phyloP scores from a whole-genome alignment of 1,139 yeast genomes.

The Pichia sp. region DNA sequence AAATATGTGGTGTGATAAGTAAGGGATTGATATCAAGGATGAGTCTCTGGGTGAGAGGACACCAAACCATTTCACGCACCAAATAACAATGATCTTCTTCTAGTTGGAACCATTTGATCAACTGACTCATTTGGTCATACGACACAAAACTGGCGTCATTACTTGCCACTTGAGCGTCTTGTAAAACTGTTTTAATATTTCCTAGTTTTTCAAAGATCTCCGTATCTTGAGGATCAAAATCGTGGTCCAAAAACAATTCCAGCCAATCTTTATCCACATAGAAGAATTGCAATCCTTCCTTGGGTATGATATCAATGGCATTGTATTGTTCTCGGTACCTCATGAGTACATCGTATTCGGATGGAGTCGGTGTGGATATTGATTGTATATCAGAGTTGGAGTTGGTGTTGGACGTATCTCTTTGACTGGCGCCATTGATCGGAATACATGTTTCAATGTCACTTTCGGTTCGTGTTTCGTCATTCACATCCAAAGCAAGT shows the following conservation, averaged over 20 bases:
- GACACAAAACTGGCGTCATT: slow-evolving; percentile 1
- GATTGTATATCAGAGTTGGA: too few species aligned
- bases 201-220: background rate
- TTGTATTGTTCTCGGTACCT: slow-evolving; percentile 3
- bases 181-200: background rate
- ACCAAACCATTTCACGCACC: slow-evolving; percentile 30
- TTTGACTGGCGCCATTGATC: too few species aligned
- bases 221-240: slow-evolving; percentile 1
- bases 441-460: too few species aligned
- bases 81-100: slow-evolving; percentile 35
- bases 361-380: background rate
- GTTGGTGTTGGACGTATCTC: too few species aligned
- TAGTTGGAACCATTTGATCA: slow-evolving; percentile 49
- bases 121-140: slow-evolving; percentile 27
- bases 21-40: slow-evolving; percentile 49
- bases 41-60: slow-evolving; percentile 24
- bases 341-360: slow-evolving; percentile 1
- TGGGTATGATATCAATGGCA: background rate
- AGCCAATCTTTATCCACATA: slow-evolving; percentile 9
- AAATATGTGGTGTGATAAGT: slow-evolving; percentile 41
- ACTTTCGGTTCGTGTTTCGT: background rate
- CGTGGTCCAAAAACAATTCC: slow-evolving; percentile 1
- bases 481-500: background rate
- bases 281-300: slow-evolving; percentile 1
- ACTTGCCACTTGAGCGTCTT: background rate